Base-by-base conservation (phyloP, 1,284 basidiomycete genomes). In the Ceratobasidium sp. region DNA sequence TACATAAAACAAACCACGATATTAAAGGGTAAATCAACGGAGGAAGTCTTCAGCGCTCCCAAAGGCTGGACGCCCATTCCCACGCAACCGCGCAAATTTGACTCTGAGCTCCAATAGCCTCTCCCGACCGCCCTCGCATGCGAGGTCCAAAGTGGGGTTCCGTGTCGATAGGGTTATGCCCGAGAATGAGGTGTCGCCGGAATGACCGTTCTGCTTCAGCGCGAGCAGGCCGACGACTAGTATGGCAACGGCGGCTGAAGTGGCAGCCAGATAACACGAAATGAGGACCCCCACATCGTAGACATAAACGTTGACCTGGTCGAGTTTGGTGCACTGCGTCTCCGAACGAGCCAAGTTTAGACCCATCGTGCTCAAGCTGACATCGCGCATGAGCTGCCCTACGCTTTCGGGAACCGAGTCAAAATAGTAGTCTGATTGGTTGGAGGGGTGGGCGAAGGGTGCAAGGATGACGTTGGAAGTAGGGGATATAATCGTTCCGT, bases 141-240 rank as follows among this genome's bases (percentile, higher is more conserved):
- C 72, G 5, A 33, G 72, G 56, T 74, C 72, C 24, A 74, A 51
- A 27, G 72, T 72, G 6, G 69, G 57, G 41, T 72, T 72, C n/a
- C 69, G 56, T 27, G 69, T 62, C 22, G 69, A 60, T 15, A 72
- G 33, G n/a, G 62, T 14, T 24, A 72, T 27, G 17, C 69, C 69
- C 1, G 69, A 72, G 15, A 72, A 72, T 8, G 69, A 72, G 9
- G 69, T 72, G 27, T 72, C 69, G 2, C 69, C 57, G 4, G 69
- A 29, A 27, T 72, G 69, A 1, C 69, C 69, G 51, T 72, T 72
- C n/a, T 47, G 33, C 47, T 62, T 60, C 15, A 72, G n/a, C 31
- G 69, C 69, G 27, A 60, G 47, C 5, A 72, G 17, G 1, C 69
- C 69, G 24, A 72, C 57, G 8, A 29, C 69, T 1, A 62, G 41